Evolutionary conservation across 306 rosid species (phyloP), one percentile per base, ranked within the genome.

Genomic region (Sindora glabra): DNA sequence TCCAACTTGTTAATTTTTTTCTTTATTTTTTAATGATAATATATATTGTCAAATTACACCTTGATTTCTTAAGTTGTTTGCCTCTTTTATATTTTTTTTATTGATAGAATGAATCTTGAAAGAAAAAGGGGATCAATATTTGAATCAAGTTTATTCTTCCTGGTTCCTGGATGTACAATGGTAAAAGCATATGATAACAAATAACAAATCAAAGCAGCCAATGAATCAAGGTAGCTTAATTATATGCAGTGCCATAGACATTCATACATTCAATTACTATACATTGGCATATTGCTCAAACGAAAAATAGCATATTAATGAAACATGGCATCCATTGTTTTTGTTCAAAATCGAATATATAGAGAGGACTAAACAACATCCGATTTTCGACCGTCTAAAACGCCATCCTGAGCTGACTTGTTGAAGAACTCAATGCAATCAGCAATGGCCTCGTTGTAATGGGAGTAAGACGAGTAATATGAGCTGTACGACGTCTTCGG

Each of bases 361-460:
- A 15, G 2, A 19, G 5, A 3, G 17, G 49, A 69, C 81, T n/a
- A 76, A 41, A 74, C 83, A 67, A 73, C 52, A 47, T 66, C 66
- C 26, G 83, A 77, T 12, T 61, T 79, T 56, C 47, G 71, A 47
- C 50, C 73, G 16, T 79, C 78, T 44, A 79, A 52, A 32, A 70
- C 30, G 17, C 50, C 77, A 8, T 85, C 86, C 57, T 82, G 83
- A 0, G 79, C 73, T 2, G 88, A 89, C 76, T 74, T 82, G 17
- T 89, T 89, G 77, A 89, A 78, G 79, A 89, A 89, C 84, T 89
- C 88, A 26, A 89, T 89, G 72, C 94, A 85, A 23, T 89, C 96
- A 0, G 88, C 78, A 24, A 89, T 82, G 61, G 94, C 94, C 58
- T 85, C 90, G n/a, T 80, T 76, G 37, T 82, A 82, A 60, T 89